These are phyloP conservation scores for Zizania palustris DNA, from an alignment of 202 grass and related monocot species.

Conservation along the genomic window DNA sequence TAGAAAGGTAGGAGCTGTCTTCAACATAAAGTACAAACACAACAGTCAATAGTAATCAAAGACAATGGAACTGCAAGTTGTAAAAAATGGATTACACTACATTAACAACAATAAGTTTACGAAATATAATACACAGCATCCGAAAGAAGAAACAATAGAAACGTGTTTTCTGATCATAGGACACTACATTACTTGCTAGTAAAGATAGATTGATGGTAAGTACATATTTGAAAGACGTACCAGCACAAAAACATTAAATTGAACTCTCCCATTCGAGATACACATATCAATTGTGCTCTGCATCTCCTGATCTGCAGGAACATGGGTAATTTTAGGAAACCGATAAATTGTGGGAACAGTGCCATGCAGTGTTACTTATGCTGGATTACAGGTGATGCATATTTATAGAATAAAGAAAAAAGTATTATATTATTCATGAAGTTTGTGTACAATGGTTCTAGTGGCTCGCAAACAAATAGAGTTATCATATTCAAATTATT, in stretches of 20 bases:
- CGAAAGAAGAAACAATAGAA: constrained; percentile 12
- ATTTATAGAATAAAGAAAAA: not conserved
- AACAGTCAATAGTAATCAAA: constrained; percentile 15
- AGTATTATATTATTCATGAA: not conserved
- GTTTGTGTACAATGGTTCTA: not conserved
- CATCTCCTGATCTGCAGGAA: constrained; percentile 73
- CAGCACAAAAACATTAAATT: constrained; percentile 59
- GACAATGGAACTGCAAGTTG: not conserved
- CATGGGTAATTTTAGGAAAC: constrained; percentile 21
- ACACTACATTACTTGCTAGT: constrained; percentile 10
- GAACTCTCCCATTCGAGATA: constrained; percentile 53
- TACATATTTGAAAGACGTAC: constrained; percentile 46
- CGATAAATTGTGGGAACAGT: not conserved
- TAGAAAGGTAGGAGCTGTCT: not conserved
- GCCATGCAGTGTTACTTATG: not conserved
- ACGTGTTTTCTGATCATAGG: constrained; percentile 14
- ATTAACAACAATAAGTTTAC: not conserved
- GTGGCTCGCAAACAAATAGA: not conserved
- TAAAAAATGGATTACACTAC: constrained; percentile 8
- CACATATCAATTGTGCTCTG: constrained; percentile 60
- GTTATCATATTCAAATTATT: constrained; percentile 14
- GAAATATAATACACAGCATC: not conserved
- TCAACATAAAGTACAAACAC: constrained; percentile 23
- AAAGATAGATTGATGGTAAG: constrained; percentile 4
- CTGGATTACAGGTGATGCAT: not conserved